phyloP scores from a whole-genome alignment of 2,329 filamentous ascomycete genomes.

The Phaeomoniella chlamydospora region DNA sequence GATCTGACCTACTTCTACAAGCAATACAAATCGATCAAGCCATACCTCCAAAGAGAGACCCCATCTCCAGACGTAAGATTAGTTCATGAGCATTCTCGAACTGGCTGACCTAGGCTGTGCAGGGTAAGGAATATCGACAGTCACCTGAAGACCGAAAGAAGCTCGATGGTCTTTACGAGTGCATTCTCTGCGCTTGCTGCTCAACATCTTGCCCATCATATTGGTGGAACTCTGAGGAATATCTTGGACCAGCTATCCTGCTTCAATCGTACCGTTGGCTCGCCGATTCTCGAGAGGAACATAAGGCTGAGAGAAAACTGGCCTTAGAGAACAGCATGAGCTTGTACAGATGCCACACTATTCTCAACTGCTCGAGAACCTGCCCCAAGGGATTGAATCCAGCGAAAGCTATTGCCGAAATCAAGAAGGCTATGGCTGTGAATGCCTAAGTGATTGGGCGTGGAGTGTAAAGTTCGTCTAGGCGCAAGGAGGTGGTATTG shows the following conservation, averaged over 20 bases:
- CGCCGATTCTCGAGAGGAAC: slow-evolving; percentile 86
- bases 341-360: slow-evolving; percentile 97
- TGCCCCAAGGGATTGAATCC: slow-evolving; percentile 98
- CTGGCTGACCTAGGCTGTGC: slow-evolving; percentile 5
- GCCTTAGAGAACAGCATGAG: slow-evolving; percentile 98
- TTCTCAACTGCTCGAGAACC: slow-evolving; percentile 94
- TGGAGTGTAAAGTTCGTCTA: too few species aligned
- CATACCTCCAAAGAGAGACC: slow-evolving; percentile 85
- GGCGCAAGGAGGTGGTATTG: too few species aligned
- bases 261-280: slow-evolving; percentile 97
- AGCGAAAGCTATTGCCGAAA: slow-evolving; percentile 86
- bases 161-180: slow-evolving; percentile 96
- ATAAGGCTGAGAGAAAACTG: slow-evolving; percentile 71
- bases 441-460: slow-evolving; percentile 1
- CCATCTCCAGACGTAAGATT: slow-evolving; percentile 70
- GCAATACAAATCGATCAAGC: slow-evolving; percentile 99
- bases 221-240: slow-evolving; percentile 99
- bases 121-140: slow-evolving; percentile 90
- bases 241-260: slow-evolving; percentile 90
- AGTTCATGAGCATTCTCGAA: too few species aligned
- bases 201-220: slow-evolving; percentile 98
- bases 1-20: slow-evolving; percentile 99
- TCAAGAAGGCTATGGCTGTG: slow-evolving; percentile 89
- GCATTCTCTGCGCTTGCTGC: slow-evolving; percentile 98
- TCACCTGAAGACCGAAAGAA: slow-evolving; percentile 85